phyloP scores from a whole-genome alignment of 257 asterid genomes.

The Capsicum chinense region DNA sequence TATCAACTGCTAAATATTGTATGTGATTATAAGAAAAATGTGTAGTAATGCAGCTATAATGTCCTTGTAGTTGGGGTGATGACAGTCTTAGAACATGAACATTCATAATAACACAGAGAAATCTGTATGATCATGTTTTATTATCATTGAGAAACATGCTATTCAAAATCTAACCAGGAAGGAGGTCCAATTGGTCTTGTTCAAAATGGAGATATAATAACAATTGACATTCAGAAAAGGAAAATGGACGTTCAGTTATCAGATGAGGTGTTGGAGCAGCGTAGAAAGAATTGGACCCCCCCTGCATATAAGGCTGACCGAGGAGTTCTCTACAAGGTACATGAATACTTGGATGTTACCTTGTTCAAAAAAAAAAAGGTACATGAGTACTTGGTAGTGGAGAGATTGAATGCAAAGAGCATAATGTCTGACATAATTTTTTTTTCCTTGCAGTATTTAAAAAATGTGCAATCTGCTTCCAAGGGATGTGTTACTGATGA shows the following conservation, averaged over 20 bases:
- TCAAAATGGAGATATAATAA: slow-evolving; percentile 72
- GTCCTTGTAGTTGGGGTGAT: not conserved
- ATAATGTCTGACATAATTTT: not conserved
- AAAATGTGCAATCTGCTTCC: slow-evolving; percentile 86
- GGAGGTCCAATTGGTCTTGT: slow-evolving; percentile 93
- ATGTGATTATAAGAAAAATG: not conserved
- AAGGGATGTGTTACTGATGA: slow-evolving; percentile 95
- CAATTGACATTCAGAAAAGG: slow-evolving; percentile 70
- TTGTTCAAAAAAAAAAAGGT: slow-evolving; percentile 51
- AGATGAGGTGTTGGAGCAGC: slow-evolving; percentile 66
- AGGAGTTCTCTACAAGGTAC: slow-evolving; percentile 93
- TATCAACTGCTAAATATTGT: not conserved
- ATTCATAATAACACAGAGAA: not conserved
- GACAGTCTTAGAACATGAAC: slow-evolving; percentile 5
- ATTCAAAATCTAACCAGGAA: slow-evolving; percentile 60
- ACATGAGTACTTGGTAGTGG: not conserved
- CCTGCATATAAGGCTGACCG: slow-evolving; percentile 78
- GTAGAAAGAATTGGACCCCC: slow-evolving; percentile 77
- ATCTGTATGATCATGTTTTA: not conserved
- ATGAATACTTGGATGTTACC: not conserved
- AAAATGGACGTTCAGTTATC: slow-evolving; percentile 73
- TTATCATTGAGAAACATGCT: not conserved
- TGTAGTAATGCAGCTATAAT: not conserved
- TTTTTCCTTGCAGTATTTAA: slow-evolving; percentile 63
- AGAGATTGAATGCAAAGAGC: not conserved